Conservation (phyloP, 164 flowering plant genomes). For the Annona squamosa region DNA sequence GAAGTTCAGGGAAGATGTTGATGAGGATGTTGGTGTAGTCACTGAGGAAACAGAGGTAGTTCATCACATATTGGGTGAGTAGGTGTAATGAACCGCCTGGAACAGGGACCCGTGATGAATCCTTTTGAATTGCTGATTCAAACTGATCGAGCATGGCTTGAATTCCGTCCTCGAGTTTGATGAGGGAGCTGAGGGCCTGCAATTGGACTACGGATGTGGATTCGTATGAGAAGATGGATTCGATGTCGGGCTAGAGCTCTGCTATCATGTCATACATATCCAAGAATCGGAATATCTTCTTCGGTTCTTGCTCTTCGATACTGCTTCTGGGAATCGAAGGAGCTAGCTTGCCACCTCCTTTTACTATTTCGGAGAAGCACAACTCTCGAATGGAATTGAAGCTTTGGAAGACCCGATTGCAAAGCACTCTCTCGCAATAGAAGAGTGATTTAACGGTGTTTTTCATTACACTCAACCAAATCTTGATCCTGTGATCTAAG, state of each 20-base stretch:
- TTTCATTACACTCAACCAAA: slow-evolving; percentile 50
- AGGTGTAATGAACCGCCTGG: slow-evolving; percentile 56
- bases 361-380: slow-evolving; percentile 47
- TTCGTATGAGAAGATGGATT: slow-evolving; percentile 47
- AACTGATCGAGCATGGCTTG: slow-evolving; percentile 35
- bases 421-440: slow-evolving; percentile 55
- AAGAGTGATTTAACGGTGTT: slow-evolving; percentile 49
- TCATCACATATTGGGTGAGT: slow-evolving; percentile 44
- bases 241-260: slow-evolving; percentile 44
- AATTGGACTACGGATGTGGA: slow-evolving; percentile 33
- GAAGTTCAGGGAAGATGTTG: slow-evolving; percentile 43
- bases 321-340: slow-evolving; percentile 47
- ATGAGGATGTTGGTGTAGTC: slow-evolving; percentile 37
- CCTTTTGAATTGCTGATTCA: slow-evolving; percentile 46
- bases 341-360: slow-evolving; percentile 39
- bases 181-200: slow-evolving; percentile 39
- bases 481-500: slow-evolving; percentile 48
- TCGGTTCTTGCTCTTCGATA: slow-evolving; percentile 41
- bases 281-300: slow-evolving; percentile 45
- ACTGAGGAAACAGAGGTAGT: slow-evolving; percentile 38
- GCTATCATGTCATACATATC: slow-evolving; percentile 50
- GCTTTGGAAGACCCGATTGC: slow-evolving; percentile 50
- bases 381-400: slow-evolving; percentile 47
- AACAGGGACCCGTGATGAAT: slow-evolving; percentile 29
- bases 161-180: slow-evolving; percentile 34